Evolutionary conservation across 306 rosid genomes (phyloP), one percentile per base, ranked within the genome.

Genomic region (Ceratonia siliqua): DNA sequence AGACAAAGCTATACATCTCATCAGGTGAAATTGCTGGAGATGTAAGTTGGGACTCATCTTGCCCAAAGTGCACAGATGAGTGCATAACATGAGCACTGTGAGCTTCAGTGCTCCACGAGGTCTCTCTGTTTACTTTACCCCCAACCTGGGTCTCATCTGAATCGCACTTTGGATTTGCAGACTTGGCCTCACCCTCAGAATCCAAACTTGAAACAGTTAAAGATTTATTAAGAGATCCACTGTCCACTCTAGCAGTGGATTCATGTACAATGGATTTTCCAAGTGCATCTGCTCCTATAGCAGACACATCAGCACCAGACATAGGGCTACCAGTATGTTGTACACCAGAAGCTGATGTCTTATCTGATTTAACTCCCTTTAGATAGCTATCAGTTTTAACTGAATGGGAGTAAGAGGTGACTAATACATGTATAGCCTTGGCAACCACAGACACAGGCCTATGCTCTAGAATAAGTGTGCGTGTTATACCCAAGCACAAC

Each of bases 1-100:
- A 94, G 75, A 94, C 89, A 83, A 83, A 92, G 85, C 86, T 82
- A 84, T 88, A 89, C 84, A 94, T 83, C 94, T 92, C 96, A 67
- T 94, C 96, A 17, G 99, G 93, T 62, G 99, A 94, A 85, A 92
- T 82, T 79, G 89, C 95, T 11, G 99, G 96, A 4, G 96, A 88
- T 30, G 87, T 80, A 65, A 86, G 88, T 82, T 87, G 96, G 82
- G 93, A 78, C 56, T 87, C 97, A 72, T 89, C 91, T 81, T 87
- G 93, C 75, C 82, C 87, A 27, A 79, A 82, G 30, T 81, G 87
- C 46, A 83, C 73, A 73, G 92, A 86, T 69, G 96, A 82, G 41
- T 83, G 75, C 81, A 49, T 79, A 46, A 33, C 75, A 58, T 84
- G 81, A 68, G 80, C 45, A 32, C 70, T 58, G 42, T 87, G 86